Base-by-base conservation (phyloP, 2,329 filamentous ascomycete genomes). In the Ambrosiella beaveri region DNA sequence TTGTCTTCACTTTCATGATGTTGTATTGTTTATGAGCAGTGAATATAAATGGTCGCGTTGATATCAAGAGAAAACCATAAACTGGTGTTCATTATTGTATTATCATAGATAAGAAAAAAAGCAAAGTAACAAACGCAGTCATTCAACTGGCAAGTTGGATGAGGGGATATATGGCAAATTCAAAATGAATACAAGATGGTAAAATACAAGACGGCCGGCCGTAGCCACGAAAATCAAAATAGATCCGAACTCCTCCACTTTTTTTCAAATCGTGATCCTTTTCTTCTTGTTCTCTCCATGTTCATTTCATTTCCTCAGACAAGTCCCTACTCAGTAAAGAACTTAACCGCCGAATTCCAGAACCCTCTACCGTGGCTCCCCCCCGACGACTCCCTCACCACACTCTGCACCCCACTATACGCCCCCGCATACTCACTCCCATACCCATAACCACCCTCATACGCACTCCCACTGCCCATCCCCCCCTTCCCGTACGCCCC, bases 261-360 rank as follows among this genome's bases (percentile, higher is more conserved):
- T 41, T 11, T 12, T 11, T 41, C n/a, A 11, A 11, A 41, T 12
- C 19, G 27, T 11, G 27, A 51, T 19, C 4, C 15, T 51, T 19
- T 11, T n/a, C 35, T n/a, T 19, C n/a, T 12, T 19, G 27, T n/a
- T 51, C 17, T 51, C 19, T 51, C 47, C 13, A 15, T 47, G 17
- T 15, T 47, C 44, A 15, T 47, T 13, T 47, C 2, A 17, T 8
- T 17, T 11, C 11, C 4, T n/a, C 40, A 11, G 40, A 41, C 40
- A 41, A 41, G 2, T 47, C 27, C 37, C 45, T 47, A 60, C 40
- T 60, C 58, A 27, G 49, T 45, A 50, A 60, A 60, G 35, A 60
- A 41, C 55, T 55, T 57, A 12, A 57, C 37, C 19, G 58, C 58
- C 8, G 47, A 57, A 35, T 37, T 54, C 58, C 58, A 60, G 8